Evolutionary conservation across 176 grass and related monocot species (phyloP), one percentile per base, ranked within the genome.

Genomic region (Oryza punctata): DNA sequence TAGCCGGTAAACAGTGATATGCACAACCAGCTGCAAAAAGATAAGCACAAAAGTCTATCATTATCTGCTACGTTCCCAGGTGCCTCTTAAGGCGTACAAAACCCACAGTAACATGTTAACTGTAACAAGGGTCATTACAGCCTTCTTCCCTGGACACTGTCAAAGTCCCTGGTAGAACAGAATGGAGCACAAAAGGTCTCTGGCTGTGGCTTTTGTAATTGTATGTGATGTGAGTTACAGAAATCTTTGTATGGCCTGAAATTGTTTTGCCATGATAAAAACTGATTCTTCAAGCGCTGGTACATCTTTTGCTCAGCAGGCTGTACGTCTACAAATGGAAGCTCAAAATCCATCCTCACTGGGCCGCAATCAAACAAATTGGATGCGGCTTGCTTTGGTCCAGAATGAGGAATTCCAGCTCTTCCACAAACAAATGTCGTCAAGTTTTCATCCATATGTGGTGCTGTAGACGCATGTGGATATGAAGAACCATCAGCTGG

Each of bases 201-300:
- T 77, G 70, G 57, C 57, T 16, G 32, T 4, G 33, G 77, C 26
- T 75, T 91, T 1, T 38, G 7, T 8, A 38, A 38, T 19, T 86
- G 81, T 78, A 97, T 82, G 78, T 81, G 89, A 67, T 84, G 78
- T 7, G 75, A 87, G 84, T 44, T 82, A 91, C 87, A 93, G 64
- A 98, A 93, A 81, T 95, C 85, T 84, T 90, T 80, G 85, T 91
- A 93, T 73, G 91, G 87, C 54, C 83, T 95, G 67, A 82, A 92
- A 87, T 93, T 84, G 18, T 80, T 87, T 86, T 88, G 81, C 96
- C 96, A 98, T 80, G 82, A 74, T 61, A 86, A 80, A 86, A 90
- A 87, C 69, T 94, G 93, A 70, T 82, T 94, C 63, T 86, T 91
- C 79, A 93, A 81, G 81, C 79, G 70, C 37, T 81, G 88, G 30